A percentile compares a stretch with the other conserved stretches of the same genome.
Evolutionary conservation across 2,329 filamentous ascomycete species (phyloP).

Genomic region (Sporothrix variecibatus): DNA sequence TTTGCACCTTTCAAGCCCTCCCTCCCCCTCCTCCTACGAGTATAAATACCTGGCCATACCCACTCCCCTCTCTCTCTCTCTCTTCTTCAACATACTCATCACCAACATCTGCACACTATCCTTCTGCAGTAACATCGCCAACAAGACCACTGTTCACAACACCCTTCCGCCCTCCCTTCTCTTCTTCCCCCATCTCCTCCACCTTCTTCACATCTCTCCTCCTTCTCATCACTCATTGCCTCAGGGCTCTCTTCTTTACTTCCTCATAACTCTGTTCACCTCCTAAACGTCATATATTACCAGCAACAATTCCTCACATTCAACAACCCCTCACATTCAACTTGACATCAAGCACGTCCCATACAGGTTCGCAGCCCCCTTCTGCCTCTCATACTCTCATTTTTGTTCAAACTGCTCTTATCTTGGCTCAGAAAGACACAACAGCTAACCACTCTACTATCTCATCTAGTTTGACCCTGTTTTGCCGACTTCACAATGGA

Average conservation of each 20-base stretch:
- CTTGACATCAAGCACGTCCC: background rate
- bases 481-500: background rate
- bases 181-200: background rate
- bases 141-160: background rate
- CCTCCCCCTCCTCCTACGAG: background rate
- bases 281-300: background rate
- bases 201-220: background rate
- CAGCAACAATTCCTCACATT: background rate
- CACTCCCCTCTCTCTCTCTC: background rate
- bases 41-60: constrained; percentile 21
- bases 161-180: background rate
- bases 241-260: background rate
- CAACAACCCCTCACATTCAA: background rate
- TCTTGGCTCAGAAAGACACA: background rate
- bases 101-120: background rate
- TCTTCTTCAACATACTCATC: background rate
- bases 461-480: background rate
- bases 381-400: background rate
- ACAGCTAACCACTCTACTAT: background rate
- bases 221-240: background rate
- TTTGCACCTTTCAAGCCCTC: background rate
- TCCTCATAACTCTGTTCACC: background rate
- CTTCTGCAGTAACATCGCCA: background rate
- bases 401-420: background rate
- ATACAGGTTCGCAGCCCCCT: background rate